A percentile compares a stretch with the other conserved stretches of the same genome.
Evolutionary conservation across 2,329 filamentous ascomycete species (phyloP).

Genomic region (Calonectria pseudoreteaudii): DNA sequence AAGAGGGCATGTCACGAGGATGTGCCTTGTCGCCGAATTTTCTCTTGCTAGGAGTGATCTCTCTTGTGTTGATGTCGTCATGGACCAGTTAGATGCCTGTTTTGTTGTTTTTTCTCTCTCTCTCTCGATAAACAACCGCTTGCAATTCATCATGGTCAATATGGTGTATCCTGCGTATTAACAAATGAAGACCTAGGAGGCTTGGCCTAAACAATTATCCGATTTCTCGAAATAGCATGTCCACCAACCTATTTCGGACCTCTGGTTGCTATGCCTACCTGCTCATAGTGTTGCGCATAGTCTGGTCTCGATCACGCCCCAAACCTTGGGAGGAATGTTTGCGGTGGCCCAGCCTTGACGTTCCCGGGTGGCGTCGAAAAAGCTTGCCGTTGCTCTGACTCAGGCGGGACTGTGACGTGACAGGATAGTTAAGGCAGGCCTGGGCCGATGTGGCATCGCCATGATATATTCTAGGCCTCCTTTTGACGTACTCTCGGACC

Average conservation of each 20-base stretch:
- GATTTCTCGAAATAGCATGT: background rate
- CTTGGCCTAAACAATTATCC: background rate
- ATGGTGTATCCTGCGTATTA: background rate
- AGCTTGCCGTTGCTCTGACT: background rate
- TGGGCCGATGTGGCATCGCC: background rate
- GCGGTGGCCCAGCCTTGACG: background rate
- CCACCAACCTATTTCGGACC: background rate
- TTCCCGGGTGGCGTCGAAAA: background rate
- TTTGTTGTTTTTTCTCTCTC: background rate
- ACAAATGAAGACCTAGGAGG: background rate
- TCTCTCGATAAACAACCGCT: background rate
- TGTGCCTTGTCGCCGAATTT: background rate
- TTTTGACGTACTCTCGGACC: background rate
- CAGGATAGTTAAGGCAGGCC: background rate
- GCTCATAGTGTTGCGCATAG: background rate
- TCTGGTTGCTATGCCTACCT: background rate
- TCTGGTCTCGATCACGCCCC: background rate
- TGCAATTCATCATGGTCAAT: background rate
- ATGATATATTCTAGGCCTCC: background rate
- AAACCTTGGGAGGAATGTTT: background rate
- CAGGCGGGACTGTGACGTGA: background rate
- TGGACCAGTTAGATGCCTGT: background rate
- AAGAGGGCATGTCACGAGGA: slow-evolving; percentile 44
- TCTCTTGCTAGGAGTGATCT: slow-evolving; percentile 1
- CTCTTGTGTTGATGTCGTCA: background rate